phyloP scores from a whole-genome alignment of 1,284 basidiomycete genomes.

The Cutaneotrichosporon spelunceum region DNA sequence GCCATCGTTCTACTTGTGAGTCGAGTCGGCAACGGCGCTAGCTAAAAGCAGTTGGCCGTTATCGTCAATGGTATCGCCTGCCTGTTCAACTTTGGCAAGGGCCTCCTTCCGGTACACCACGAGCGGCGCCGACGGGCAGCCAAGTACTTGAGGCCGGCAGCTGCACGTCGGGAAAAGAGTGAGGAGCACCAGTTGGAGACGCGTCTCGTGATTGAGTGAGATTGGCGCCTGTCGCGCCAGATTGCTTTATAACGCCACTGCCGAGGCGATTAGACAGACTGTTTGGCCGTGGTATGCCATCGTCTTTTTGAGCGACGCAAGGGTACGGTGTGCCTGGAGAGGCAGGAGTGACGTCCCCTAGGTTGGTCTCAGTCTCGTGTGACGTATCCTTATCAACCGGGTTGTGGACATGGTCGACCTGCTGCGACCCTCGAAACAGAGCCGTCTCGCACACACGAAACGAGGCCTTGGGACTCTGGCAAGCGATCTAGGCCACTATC shows the following conservation, averaged over 20 bases:
- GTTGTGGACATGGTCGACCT: no score
- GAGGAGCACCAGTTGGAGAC: background rate
- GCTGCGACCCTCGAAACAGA: no score
- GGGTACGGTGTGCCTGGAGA: background rate
- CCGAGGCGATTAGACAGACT: background rate
- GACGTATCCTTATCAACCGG: background rate
- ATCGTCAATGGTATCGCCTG: constrained; percentile 37
- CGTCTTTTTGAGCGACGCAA: background rate
- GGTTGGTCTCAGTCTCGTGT: background rate
- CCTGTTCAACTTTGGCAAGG: constrained; percentile 39
- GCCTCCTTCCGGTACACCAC: constrained; percentile 31
- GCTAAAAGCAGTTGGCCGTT: constrained; percentile 23
- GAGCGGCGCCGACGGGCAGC: constrained; percentile 6
- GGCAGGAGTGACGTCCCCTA: background rate
- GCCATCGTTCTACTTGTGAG: constrained; percentile 37
- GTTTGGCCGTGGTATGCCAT: background rate
- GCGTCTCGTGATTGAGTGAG: constrained; percentile 7
- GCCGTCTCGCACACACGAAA: no score
- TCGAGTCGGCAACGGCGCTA: background rate
- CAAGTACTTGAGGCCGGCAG: background rate
- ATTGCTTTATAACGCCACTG: background rate
- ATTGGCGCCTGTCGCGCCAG: background rate
- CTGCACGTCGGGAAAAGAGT: background rate
- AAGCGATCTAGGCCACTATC: no score
- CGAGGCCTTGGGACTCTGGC: no score